These are phyloP conservation scores for Trichoderma sp. DNA, from an alignment of 2,329 filamentous ascomycete genomes.

Conservation along the genomic window DNA sequence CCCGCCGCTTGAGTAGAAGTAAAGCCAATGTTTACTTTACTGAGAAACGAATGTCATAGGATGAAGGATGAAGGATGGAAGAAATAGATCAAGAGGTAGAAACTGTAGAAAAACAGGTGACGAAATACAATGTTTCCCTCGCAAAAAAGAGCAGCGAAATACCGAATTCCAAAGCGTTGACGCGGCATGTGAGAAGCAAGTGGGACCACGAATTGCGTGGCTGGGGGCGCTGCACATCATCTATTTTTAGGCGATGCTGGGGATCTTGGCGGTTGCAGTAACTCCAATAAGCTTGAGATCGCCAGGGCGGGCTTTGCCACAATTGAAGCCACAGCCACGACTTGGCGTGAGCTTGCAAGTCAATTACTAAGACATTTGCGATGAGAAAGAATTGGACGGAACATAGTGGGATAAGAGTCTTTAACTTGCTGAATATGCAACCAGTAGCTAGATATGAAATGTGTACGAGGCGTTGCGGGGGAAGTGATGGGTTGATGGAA, in stretches of 20 bases:
- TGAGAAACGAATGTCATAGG: background rate
- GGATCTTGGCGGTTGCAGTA: background rate
- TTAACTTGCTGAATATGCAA: background rate
- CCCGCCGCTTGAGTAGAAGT: background rate
- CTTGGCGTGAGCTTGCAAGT: background rate
- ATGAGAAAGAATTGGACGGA: background rate
- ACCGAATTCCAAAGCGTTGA: conserved; percentile 16
- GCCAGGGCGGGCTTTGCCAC: background rate
- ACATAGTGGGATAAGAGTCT: background rate
- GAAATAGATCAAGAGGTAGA: background rate
- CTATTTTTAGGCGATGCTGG: background rate
- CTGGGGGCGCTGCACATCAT: conserved; percentile 4
- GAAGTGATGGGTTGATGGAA: background rate
- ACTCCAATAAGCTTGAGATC: background rate
- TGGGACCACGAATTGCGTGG: conserved; percentile 9
- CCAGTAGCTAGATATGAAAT: too few relatives aligned
- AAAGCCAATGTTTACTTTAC: background rate
- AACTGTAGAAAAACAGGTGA: background rate
- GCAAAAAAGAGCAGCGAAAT: background rate
- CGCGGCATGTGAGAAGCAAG: conserved; percentile 9
- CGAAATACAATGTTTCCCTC: background rate
- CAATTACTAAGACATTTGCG: background rate
- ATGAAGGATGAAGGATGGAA: background rate
- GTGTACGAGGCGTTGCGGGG: too few relatives aligned
- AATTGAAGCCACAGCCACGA: background rate